Evolutionary conservation across 371 early-diverging fungal genomes (phyloP), one percentile per base, ranked within the genome.

Genomic region (Capillidium rhysosporum): DNA sequence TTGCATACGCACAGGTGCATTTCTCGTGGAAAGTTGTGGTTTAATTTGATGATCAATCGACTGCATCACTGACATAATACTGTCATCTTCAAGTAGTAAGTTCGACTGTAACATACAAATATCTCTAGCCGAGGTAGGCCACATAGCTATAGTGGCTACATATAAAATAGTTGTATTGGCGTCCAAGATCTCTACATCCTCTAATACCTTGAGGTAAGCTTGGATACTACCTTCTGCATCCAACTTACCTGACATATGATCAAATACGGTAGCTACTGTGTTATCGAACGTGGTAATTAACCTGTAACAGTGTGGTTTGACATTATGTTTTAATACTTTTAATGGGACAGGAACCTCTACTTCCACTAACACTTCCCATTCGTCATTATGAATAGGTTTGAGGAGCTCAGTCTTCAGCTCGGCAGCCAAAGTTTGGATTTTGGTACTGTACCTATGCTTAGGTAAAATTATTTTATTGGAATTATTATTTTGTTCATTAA

Each of bases 91-190:
- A 8, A 51, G 21, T 8, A 31, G n/a, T 14, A 20, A n/a, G 34
- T 20, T 25, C 14, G 34, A 31, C 28, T 39, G 29, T 14, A 51
- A 20, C 9, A 51, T 12, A 34, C 51, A 51, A n/a, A 29, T 20
- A 34, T 51, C 51, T 21, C 51, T 8, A 4, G 51, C 51, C 21
- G 51, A 51, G 28, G 51, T 51, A n/a, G 51, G 51, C 51, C 51
- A 51, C 10, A 51, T 31, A 23, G 34, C 18, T 30, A 20, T 39
- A 51, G 51, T 31, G n/a, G 34, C 28, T 8, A 51, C 8, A 34
- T 51, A 51, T n/a, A 38, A 2, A 12, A 51, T 51, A 38, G 10
- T 20, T 30, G 51, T 51, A 18, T 51, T 51, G 14, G 23, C 30
- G 34, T 51, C 51, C n/a, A 51, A n/a, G n/a, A 51, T 29, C 23